Evolutionary conservation across 345 rosid species (phyloP).

Genomic region (Eucalyptus pumila): DNA sequence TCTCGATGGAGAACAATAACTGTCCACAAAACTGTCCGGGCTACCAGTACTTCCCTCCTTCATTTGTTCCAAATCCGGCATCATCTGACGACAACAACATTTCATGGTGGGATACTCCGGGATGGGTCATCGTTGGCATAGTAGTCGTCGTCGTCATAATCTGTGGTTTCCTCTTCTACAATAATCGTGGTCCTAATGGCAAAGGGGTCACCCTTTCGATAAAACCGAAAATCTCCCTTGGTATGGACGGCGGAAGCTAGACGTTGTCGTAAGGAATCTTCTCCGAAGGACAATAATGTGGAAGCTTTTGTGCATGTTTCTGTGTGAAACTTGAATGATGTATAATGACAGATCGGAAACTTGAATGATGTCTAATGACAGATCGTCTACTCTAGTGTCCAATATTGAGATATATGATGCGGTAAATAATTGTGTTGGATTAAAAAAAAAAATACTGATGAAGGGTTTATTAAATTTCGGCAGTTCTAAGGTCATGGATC

Average conservation of each 20-base stretch:
- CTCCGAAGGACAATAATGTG: background rate
- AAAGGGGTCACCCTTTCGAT: fast-evolving
- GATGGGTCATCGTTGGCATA: background rate
- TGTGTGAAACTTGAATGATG: too few species aligned
- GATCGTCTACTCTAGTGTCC: too few species aligned
- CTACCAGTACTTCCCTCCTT: background rate
- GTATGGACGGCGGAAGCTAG: fast-evolving
- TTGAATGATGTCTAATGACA: too few species aligned
- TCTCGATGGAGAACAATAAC: background rate
- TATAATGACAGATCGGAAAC: too few species aligned
- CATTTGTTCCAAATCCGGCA: background rate
- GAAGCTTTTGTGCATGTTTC: background rate
- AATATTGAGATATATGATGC: too few species aligned
- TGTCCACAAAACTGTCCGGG: background rate
- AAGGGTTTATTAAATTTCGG: too few species aligned
- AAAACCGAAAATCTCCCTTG: fast-evolving
- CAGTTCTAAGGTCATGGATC: too few species aligned
- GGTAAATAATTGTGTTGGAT: too few species aligned
- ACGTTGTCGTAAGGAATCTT: background rate
- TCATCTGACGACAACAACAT: background rate
- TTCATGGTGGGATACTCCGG: background rate
- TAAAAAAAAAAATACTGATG: too few species aligned
- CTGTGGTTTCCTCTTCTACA: background rate
- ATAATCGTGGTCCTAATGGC: background rate
- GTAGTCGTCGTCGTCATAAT: background rate